phyloP scores from a whole-genome alignment of 441 rosid species.

The Pelargonium myrrhifolium region DNA sequence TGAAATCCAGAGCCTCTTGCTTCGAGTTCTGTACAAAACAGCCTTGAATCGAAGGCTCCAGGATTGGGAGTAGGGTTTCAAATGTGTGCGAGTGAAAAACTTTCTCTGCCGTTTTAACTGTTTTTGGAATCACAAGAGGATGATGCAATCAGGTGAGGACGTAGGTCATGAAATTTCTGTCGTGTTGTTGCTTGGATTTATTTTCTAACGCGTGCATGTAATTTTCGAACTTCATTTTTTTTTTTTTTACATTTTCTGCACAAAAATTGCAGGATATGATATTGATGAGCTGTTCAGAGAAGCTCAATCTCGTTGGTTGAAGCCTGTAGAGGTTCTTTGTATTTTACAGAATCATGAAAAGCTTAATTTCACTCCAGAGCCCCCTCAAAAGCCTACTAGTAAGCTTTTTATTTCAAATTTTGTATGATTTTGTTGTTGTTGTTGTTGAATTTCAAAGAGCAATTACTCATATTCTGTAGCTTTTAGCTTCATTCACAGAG shows the following conservation, averaged over 20 bases:
- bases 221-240: neutral
- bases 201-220: neutral
- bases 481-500: no score
- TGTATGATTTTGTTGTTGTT: no score
- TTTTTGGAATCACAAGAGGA: neutral
- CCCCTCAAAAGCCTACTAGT: slow-evolving; percentile 61
- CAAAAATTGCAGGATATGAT: slow-evolving; percentile 44
- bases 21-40: neutral
- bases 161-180: neutral
- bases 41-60: neutral
- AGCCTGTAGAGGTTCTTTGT: slow-evolving; percentile 69
- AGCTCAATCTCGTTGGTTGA: slow-evolving; percentile 80
- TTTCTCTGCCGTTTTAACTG: neutral
- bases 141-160: neutral
- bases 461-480: no score
- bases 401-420: slow-evolving; percentile 16
- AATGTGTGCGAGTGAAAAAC: neutral
- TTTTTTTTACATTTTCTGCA: neutral
- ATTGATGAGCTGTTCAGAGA: slow-evolving; percentile 43
- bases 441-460: no score
- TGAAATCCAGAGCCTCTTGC: neutral
- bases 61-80: neutral
- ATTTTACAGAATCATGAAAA: slow-evolving; percentile 66
- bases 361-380: slow-evolving; percentile 36
- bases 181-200: neutral